Base-by-base conservation (phyloP, 208 protist genomes). In the Leishmania major region DNA sequence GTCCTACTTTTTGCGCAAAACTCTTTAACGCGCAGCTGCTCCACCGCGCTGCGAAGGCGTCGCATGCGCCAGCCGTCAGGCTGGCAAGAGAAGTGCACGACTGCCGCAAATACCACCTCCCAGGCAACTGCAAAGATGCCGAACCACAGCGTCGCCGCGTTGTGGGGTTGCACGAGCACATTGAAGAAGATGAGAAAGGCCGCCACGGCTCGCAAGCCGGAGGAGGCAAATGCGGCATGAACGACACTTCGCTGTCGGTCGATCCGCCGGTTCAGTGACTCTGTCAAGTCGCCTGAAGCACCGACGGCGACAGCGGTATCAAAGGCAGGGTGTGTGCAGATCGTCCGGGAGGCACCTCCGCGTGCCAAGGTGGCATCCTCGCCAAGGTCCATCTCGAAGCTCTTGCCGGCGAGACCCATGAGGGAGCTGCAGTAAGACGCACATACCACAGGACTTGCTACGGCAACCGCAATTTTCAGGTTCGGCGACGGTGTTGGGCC, bases 81-180 rank as follows among this genome's bases (percentile, higher is more conserved):
- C 19, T 13, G 57, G 72, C 78, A 79, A 1, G 82, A 86, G 7
- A 74, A 64, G 22, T 25, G 2, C 53, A 86, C 51, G 28, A 76
- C 45, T 10, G 55, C 74, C 31, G 45, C 47, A n/a, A 31, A 53
- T 8, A 19, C 47, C 3, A 70, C 28, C 35, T 82, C 78, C 75
- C 78, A 80, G 57, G 45, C 37, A 3, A 77, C 15, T 40, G 25
- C 47, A 31, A 77, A 31, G 1, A 69, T 28, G 13, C 51, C 60
- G 45, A 64, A 79, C 43, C 3, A 31, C 47, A 59, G 6, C 3
- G 72, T 19, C 15, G 37, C 45, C n/a, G 22, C 15, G 25, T 64
- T 31, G 28, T 2, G 70, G 37, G 19, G 49, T 22, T 79, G 43
- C 6, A 13, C 43, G 1, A 70, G 43, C 6, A 77, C 49, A 64